Evolutionary conservation across 768 basidiomycete genomes (phyloP), one percentile per base, ranked within the genome.

Genomic region (Amanita exitialis): DNA sequence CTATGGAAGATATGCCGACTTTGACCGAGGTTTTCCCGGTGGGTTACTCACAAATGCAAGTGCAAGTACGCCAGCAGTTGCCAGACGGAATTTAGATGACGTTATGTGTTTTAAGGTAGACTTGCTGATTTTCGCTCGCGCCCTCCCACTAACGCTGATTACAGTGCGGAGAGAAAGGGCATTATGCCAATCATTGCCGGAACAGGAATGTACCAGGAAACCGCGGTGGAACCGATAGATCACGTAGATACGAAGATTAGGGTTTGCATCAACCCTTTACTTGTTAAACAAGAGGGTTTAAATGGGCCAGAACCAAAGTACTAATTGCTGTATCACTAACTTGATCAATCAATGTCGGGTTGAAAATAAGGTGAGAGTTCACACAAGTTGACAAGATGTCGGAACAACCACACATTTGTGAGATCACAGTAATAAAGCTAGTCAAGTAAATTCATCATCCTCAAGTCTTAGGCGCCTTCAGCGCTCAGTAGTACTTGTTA

Each of bases 121-220:
- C 45, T 5, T 47, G 49, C 35, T 21, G 30, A 39, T 57, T 42
- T 32, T 12, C 46, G 9, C 16, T 6, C 10, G 42, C 16, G 34
- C 28, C 28, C 50, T 25, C 51, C 47, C 47, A 44, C 51, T 6
- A 32, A 47, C 30, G 12, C n/a, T 57, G 4, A 39, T 51, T 49
- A 4, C 55, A 91, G 84, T 96, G 93, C 60, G 90, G 90, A 34
- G 83, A 90, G 64, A 85, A 86, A 57, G 95, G 95, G 1, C 95
- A 98, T 62, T 95, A 95, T 62, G 94, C 94, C 16, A 95, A 96
- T 63, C 83, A 89, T 59, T 96, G 94, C 66, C 79, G 85, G 37
- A 93, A 93, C 64, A 72, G 87, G 51, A 93, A 92, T 63, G 85
- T 91, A 20, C 92, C 92, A 23, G 92, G 92, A 10, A 91, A 90